Base-by-base conservation (phyloP, 2,329 filamentous ascomycete species). In the Xylaria sp. region DNA sequence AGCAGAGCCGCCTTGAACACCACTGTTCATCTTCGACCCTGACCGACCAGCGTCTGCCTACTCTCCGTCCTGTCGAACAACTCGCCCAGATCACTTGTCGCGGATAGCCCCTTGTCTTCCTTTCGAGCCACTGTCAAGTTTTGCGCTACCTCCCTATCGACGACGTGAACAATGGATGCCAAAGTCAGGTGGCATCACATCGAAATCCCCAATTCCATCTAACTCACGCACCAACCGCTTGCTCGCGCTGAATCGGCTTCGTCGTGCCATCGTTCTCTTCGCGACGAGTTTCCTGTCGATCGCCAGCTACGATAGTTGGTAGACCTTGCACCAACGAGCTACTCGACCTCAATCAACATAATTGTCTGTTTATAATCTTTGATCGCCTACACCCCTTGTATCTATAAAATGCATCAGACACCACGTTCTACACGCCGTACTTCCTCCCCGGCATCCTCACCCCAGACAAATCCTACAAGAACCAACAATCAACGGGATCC, bases 371-470 rank as follows among this genome's bases (percentile, higher is more conserved):
- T 22, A 44, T 22, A 27, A 29, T 53, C 22, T 29, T 33, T 22
- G 31, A 51, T 59, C 56, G 38, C 33, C 20, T 29, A 13, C 36
- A 27, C 33, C 49, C 27, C 17, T 44, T 50, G 70, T 38, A 62
- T 63, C 69, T 33, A 68, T 68, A 83, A 77, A 74, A 97, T 97
- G 94, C 94, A 97, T 87, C 94, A 97, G 82, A 92, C 94, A 81
- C 90, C 92, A 74, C 90, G 94, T 74, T 87, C 89, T 69, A 87
- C 91, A 72, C 90, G 92, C 71, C 86, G 89, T 78, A 86, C 89
- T 75, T 86, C 90, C 68, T 93, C 92, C 69, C 90, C 93, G 69
- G 90, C 90, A 74, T 88, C 87, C 74, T 90, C 90, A 55, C 87
- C 90, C 59, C 87, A 90, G 77, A 90, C 91, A 67, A 93, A 92